Evolutionary conservation across 805 yeast species (phyloP).

Genomic region (Candida ulmi): DNA sequence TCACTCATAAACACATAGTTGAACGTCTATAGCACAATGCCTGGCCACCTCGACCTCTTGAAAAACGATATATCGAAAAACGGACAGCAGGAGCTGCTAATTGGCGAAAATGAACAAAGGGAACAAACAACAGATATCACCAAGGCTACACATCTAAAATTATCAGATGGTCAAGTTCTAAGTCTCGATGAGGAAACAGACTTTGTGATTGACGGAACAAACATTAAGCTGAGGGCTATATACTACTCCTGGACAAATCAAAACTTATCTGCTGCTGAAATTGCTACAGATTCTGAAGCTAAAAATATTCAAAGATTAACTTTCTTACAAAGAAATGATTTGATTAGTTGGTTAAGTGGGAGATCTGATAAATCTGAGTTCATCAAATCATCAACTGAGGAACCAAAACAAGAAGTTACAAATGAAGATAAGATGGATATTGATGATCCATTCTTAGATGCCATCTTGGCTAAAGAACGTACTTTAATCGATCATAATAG

Average conservation of each 20-base stretch:
- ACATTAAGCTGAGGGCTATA: constrained; percentile 52
- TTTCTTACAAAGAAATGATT: constrained; percentile 80
- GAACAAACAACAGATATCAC: constrained; percentile 30
- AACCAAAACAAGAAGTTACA: constrained; percentile 1
- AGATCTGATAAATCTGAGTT: constrained; percentile 54
- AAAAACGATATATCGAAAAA: constrained; percentile 25
- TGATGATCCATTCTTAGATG: constrained; percentile 31
- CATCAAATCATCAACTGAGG: constrained; percentile 25
- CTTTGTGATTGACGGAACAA: constrained; percentile 45
- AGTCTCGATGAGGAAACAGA: constrained; percentile 45
- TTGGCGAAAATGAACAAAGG: constrained; percentile 17
- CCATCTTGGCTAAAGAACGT: constrained; percentile 34
- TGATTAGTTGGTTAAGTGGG: constrained; percentile 78
- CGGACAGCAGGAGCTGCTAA: constrained; percentile 18
- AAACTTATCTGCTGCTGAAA: constrained; percentile 74
- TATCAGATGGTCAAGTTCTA: constrained; percentile 20
- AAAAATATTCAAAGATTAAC: constrained; percentile 63
- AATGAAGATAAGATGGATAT: constrained; percentile 1
- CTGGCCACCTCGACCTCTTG: constrained; percentile 13
- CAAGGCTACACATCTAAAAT: constrained; percentile 26
- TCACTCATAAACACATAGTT: too few species aligned
- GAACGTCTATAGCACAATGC: too few species aligned
- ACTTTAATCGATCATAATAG: constrained; percentile 54
- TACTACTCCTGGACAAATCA: constrained; percentile 74
- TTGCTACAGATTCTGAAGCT: constrained; percentile 65